A percentile compares a stretch with the other conserved stretches of the same genome.
Conservation (phyloP, 202 grass and related monocot species). For the Saccharum hybrid region DNA sequence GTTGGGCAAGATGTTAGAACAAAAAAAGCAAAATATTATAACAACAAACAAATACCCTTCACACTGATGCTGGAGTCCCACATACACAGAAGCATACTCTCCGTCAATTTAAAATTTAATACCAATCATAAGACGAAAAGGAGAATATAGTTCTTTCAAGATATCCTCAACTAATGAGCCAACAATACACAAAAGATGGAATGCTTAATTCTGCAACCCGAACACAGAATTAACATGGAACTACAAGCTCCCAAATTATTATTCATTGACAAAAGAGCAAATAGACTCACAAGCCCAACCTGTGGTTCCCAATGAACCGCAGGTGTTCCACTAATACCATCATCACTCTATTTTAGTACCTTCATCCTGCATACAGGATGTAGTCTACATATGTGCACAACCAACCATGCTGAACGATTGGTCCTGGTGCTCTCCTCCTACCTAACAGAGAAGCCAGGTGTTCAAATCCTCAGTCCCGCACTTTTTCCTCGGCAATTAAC, state of each 20-base stretch:
- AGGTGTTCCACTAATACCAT: not conserved
- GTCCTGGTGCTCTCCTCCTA: not conserved
- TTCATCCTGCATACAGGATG: not conserved
- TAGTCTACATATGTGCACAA: slow-evolving; percentile 2
- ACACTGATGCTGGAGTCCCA: not conserved
- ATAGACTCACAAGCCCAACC: not conserved
- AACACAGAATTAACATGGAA: not conserved
- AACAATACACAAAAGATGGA: not conserved
- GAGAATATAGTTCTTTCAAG: not conserved
- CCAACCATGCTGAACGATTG: not conserved
- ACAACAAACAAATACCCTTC: not conserved
- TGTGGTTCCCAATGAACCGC: not conserved
- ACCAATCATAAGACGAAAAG: not conserved
- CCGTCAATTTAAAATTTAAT: not conserved
- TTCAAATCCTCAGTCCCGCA: not conserved
- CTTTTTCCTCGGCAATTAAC: not conserved
- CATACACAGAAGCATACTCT: not conserved
- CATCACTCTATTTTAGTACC: not conserved
- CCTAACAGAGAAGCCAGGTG: not conserved
- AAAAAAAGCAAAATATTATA: not conserved
- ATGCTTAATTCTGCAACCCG: not conserved
- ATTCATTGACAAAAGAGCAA: not conserved
- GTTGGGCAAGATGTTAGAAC: not conserved
- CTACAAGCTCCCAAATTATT: not conserved
- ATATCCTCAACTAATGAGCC: not conserved